A percentile compares a stretch with the other conserved stretches of the same genome.
Conservation (phyloP, 257 asterid genomes). For the Haberlea rhodopensis region DNA sequence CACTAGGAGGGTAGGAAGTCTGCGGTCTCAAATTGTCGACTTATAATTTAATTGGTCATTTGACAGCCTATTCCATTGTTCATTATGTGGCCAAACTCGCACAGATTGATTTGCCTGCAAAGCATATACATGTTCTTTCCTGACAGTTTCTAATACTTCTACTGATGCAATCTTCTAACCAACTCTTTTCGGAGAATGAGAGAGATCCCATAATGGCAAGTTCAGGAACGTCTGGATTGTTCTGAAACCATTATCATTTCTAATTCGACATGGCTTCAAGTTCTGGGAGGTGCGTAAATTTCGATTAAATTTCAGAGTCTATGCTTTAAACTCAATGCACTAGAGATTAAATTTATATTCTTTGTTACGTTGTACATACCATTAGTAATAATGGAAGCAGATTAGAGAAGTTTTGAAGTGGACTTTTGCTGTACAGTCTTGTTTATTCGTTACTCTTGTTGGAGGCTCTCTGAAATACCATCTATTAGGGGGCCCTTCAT, state of each 20-base stretch:
- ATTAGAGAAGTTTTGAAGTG: neutral
- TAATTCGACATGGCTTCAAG: constrained; percentile 27
- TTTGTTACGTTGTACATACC: constrained; percentile 24
- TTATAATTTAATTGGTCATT: neutral
- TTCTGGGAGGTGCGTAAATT: constrained; percentile 29
- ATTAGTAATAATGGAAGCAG: constrained; percentile 24
- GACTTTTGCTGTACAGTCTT: neutral
- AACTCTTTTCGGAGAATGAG: constrained; percentile 28
- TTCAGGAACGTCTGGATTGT: constrained; percentile 13
- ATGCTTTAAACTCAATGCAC: too few relatives aligned
- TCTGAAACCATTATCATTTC: constrained; percentile 31
- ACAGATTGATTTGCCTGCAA: constrained; percentile 5
- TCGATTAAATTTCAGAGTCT: constrained; percentile 21
- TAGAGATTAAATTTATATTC: too few relatives aligned
- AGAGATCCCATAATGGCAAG: constrained; percentile 27
- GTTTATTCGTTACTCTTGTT: too few relatives aligned
- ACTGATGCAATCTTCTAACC: constrained; percentile 41
- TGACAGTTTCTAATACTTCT: constrained; percentile 24
- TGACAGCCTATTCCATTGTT: constrained; percentile 25
- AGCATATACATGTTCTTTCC: constrained; percentile 28
- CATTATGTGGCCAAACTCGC: too few relatives aligned
- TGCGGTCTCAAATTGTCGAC: constrained; percentile 22
- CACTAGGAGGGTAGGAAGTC: constrained; percentile 59
- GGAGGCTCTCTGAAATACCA: too few relatives aligned
- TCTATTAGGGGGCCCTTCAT: too few relatives aligned